Evolutionary conservation across 148 eudicot genomes (phyloP).

Genomic region (Rhododendron williamsianum): DNA sequence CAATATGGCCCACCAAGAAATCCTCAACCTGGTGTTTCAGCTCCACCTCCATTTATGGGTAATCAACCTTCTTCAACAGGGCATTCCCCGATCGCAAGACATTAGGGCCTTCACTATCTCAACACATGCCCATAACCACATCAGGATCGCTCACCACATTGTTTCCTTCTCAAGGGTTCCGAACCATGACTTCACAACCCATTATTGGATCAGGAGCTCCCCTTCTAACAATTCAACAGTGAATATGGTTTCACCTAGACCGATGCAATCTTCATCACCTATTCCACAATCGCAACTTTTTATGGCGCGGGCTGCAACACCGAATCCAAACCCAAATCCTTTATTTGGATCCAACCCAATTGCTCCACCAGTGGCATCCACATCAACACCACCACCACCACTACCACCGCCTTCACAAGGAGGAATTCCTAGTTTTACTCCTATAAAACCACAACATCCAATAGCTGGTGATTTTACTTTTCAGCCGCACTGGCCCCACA

Average conservation of each 20-base stretch:
- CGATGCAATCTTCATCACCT: constrained; percentile 29
- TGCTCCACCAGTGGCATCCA: constrained; percentile 27
- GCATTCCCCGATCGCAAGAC: constrained; percentile 18
- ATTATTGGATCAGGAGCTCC: constrained; percentile 8
- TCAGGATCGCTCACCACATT: constrained; percentile 17
- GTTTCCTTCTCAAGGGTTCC: constrained; percentile 19
- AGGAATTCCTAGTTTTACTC: constrained; percentile 47
- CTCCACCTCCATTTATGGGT: constrained; percentile 23
- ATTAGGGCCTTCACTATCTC: constrained; percentile 17
- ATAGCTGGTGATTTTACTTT: constrained; percentile 66
- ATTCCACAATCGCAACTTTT: constrained; percentile 22
- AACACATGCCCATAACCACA: constrained; percentile 12
- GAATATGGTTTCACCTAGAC: constrained; percentile 22
- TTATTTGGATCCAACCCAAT: constrained; percentile 30
- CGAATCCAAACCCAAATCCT: constrained; percentile 21
- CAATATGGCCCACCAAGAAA: constrained; percentile 41
- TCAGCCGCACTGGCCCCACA: constrained; percentile 57
- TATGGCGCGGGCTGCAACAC: constrained; percentile 1
- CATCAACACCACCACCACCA: constrained; percentile 16
- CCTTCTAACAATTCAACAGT: background rate
- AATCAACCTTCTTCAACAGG: constrained; percentile 31
- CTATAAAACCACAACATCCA: constrained; percentile 36
- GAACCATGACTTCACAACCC: constrained; percentile 11
- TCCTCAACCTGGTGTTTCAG: constrained; percentile 28
- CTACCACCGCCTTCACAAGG: constrained; percentile 22